These are phyloP conservation scores for Leucocoprinus gongylophorus DNA, from an alignment of 1,284 basidiomycete species.

Conservation along the genomic window DNA sequence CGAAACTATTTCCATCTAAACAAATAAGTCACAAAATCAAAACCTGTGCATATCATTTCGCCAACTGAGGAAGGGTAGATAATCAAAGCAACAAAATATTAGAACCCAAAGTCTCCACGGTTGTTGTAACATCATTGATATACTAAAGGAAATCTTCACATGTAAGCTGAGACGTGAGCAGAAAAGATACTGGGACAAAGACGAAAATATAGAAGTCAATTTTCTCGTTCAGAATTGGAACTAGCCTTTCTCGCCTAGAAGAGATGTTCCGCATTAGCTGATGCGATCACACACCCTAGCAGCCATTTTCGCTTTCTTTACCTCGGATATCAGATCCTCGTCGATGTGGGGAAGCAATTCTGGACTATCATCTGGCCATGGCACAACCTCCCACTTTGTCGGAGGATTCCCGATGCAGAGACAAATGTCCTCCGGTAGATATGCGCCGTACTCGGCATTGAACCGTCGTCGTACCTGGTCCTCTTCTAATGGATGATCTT, in stretches of 20 bases:
- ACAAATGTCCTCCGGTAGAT: constrained; percentile 72
- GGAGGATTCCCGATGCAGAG: constrained; percentile 65
- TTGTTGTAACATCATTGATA: not conserved
- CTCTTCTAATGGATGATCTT: constrained; percentile 47
- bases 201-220: not conserved
- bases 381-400: constrained; percentile 59
- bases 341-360: constrained; percentile 57
- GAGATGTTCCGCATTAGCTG: constrained; percentile 2
- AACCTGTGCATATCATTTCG: not conserved
- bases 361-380: constrained; percentile 42
- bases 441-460: constrained; percentile 59
- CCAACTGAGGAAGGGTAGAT: not conserved
- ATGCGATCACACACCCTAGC: not conserved
- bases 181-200: not conserved
- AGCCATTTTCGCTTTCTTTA: constrained; percentile 17
- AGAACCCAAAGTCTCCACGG: not conserved
- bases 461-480: constrained; percentile 55
- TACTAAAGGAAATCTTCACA: not conserved
- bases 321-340: constrained; percentile 50
- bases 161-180: not conserved
- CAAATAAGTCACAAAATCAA: not conserved
- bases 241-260: constrained; percentile 5
- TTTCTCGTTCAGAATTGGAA: constrained; percentile 6
- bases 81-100: not conserved
- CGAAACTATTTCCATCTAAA: not conserved